Percentiles rank a stretch among this genome's conserved stretches.
These are phyloP conservation scores for Boletus subcaerulescens DNA, from an alignment of 768 basidiomycete genomes.

Conservation along the genomic window DNA sequence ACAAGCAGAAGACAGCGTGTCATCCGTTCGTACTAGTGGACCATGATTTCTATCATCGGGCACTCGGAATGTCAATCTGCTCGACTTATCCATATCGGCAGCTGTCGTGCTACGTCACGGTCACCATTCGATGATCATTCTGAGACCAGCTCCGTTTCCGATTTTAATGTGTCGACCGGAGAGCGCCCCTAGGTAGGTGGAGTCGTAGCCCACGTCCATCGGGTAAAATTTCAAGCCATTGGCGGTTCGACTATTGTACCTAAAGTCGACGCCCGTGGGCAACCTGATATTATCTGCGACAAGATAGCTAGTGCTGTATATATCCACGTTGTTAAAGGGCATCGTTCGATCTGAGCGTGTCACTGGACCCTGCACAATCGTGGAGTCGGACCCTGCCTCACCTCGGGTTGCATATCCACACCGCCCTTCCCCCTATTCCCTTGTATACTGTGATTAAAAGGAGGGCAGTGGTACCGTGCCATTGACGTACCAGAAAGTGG, in stretches of 20 bases:
- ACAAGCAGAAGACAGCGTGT: background rate
- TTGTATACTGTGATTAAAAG: background rate
- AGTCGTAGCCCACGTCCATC: background rate
- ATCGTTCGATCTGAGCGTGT: constrained; percentile 14
- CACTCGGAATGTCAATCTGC: background rate
- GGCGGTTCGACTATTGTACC: constrained; percentile 4
- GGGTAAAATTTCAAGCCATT: background rate
- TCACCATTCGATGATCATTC: background rate
- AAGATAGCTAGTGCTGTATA: constrained; percentile 6
- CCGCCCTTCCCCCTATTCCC: background rate
- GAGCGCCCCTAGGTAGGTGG: background rate
- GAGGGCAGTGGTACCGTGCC: background rate
- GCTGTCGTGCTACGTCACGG: background rate
- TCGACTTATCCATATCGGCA: background rate
- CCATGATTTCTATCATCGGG: background rate
- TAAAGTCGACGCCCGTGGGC: background rate
- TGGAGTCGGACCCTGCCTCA: constrained; percentile 3
- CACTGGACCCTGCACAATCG: constrained; percentile 20
- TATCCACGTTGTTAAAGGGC: constrained; percentile 16
- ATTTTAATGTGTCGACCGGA: background rate
- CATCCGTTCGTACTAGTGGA: background rate
- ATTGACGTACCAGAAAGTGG: constrained; percentile 5
- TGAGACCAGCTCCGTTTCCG: background rate
- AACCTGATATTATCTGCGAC: background rate
- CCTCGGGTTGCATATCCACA: constrained; percentile 5